phyloP scores from a whole-genome alignment of 768 basidiomycete genomes.

The Phylloporus scabripes region DNA sequence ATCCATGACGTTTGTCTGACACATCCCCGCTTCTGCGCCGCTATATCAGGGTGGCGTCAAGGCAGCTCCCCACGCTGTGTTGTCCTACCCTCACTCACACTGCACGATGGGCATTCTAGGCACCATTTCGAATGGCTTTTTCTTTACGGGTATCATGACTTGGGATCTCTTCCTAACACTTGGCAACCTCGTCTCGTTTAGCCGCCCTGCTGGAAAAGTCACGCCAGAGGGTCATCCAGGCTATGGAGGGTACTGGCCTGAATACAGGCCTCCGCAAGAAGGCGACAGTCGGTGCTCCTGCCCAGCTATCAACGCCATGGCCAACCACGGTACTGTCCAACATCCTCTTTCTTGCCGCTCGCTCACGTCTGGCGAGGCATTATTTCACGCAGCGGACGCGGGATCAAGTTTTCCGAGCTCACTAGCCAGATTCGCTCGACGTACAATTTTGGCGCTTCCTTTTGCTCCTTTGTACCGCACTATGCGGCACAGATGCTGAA shows the following conservation, averaged over 20 bases:
- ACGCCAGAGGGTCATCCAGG: slow-evolving; percentile 53
- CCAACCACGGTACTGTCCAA: slow-evolving; percentile 64
- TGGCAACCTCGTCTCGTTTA: slow-evolving; percentile 16
- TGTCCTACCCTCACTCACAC: slow-evolving; percentile 23
- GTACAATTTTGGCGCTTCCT: slow-evolving; percentile 66
- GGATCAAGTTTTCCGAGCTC: slow-evolving; percentile 57
- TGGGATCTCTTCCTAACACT: slow-evolving; percentile 22
- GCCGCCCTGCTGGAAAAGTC: slow-evolving; percentile 43
- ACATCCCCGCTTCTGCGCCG: background rate
- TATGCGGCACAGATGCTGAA: slow-evolving; percentile 53
- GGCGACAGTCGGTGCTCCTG: slow-evolving; percentile 70
- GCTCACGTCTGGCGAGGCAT: slow-evolving; percentile 26
- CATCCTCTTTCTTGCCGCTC: background rate
- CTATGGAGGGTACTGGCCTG: slow-evolving; percentile 65
- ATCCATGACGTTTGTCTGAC: background rate
- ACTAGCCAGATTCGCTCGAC: slow-evolving; percentile 42
- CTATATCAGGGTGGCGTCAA: background rate
- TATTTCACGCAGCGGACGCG: slow-evolving; percentile 58
- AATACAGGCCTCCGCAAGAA: slow-evolving; percentile 50
- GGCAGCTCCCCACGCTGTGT: background rate
- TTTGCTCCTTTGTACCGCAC: slow-evolving; percentile 63
- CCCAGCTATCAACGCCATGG: slow-evolving; percentile 74
- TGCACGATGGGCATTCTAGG: slow-evolving; percentile 13
- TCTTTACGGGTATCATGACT: slow-evolving; percentile 4
- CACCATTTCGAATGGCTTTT: slow-evolving; percentile 7